Evolutionary conservation across 768 basidiomycete genomes (phyloP), one percentile per base, ranked within the genome.

Genomic region (Pleurotus tuoliensis): DNA sequence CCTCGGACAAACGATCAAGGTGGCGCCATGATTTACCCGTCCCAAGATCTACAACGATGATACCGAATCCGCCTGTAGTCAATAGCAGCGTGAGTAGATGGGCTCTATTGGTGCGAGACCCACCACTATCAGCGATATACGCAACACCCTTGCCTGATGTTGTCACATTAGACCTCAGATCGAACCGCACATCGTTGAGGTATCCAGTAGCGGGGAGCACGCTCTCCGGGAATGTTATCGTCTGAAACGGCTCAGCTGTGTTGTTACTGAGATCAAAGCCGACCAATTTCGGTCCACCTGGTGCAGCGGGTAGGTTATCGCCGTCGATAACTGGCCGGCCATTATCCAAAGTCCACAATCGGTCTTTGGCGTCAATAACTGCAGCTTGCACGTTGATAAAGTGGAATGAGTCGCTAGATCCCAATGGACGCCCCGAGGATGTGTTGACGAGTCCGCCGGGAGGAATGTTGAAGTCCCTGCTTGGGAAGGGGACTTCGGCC

Each of bases 11-110:
- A 4, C 50, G 55, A 46, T 60, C 56, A 41, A 62, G 55, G 47
- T 62, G 59, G 15, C 61, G 56, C 61, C 61, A 62, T 9, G 61
- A 62, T 55, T 55, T 47, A 12, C 59, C 61, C 7, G 59, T 62
- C 30, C 61, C 61, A 8, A 62, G 56, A 40, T 62, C 61, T 2
- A 60, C 61, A 5, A 62, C 59, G 22, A 62, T 60, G 37, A 62
- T 62, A 12, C 61, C 61, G 25, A 60, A 62, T 8, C 40, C 50
- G 13, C 61, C 61, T 62, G 22, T 4, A 12, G 15, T 24, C 52
- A 27, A 18, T 16, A 13, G 6, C 58, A 24, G 9, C 18, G 13
- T 47, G 13, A 5, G 16, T 4, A 16, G 18, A 34, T 7, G 18
- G 11, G 3, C 12, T 47, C 7, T 16, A 22, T 4, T 9, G 15